Evolutionary conservation across 129 eudicot genomes (phyloP).

Genomic region (Silybum marianum): DNA sequence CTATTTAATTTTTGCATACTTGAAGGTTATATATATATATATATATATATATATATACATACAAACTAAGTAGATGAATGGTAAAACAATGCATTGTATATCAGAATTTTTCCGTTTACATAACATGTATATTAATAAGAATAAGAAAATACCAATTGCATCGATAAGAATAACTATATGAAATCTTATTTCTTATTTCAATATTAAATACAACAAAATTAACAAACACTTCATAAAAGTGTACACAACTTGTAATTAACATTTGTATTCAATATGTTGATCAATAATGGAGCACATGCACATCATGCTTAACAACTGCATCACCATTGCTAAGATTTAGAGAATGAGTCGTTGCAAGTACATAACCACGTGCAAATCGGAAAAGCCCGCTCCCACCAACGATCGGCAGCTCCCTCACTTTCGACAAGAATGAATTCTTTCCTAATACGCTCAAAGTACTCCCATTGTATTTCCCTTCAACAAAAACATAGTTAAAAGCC

Average conservation of each 20-base stretch:
- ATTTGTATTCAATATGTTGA: not conserved
- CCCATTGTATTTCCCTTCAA: slow-evolving; percentile 22
- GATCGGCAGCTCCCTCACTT: slow-evolving; percentile 3
- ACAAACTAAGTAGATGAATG: not conserved
- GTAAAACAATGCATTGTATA: not conserved
- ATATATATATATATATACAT: not conserved
- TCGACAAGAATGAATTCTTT: not conserved
- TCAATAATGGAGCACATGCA: slow-evolving; percentile 13
- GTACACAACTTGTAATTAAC: not conserved
- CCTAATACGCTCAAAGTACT: slow-evolving; percentile 18
- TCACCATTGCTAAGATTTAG: slow-evolving; percentile 1
- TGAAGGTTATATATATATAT: no score
- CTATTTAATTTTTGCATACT: no score
- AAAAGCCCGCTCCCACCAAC: slow-evolving; percentile 17
- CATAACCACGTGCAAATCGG: slow-evolving; percentile 26
- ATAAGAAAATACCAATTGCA: not conserved
- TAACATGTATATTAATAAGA: not conserved
- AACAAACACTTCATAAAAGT: not conserved
- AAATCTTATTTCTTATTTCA: not conserved
- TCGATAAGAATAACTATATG: not conserved
- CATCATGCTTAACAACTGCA: slow-evolving; percentile 4
- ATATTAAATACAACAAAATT: not conserved
- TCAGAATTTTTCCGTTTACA: no score
- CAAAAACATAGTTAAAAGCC: slow-evolving; percentile 9
- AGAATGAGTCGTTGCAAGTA: slow-evolving; percentile 6